phyloP scores from a whole-genome alignment of 176 grass and related monocot genomes.

The Stipa capillata region DNA sequence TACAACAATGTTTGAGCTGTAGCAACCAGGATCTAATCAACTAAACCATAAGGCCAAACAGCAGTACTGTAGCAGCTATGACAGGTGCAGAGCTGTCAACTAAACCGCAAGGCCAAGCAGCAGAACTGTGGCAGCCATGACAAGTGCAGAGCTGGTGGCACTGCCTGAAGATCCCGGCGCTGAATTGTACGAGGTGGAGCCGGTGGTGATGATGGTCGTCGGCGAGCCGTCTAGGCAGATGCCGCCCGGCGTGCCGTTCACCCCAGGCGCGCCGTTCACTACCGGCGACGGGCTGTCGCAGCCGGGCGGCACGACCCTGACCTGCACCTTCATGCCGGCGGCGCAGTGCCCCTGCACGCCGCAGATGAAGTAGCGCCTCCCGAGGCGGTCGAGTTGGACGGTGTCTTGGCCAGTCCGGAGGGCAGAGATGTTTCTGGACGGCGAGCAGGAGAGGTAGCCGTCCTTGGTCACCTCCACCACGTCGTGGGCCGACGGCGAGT shows the following conservation, averaged over 20 bases:
- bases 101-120: background rate
- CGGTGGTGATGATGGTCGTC: background rate
- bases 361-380: conserved; percentile 19
- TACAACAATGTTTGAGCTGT: background rate
- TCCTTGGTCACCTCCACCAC: conserved; percentile 27
- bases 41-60: background rate
- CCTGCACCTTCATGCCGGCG: conserved; percentile 22
- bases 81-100: background rate
- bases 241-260: background rate
- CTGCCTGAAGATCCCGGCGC: background rate
- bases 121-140: background rate
- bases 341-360: conserved; percentile 6
- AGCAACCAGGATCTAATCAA: background rate
- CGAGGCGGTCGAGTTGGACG: background rate
- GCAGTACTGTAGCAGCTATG: background rate
- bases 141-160: background rate
- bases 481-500: conserved; percentile 19
- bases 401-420: background rate
- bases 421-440: background rate
- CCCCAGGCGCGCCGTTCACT: background rate
- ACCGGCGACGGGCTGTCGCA: background rate
- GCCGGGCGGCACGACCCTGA: background rate
- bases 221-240: background rate
- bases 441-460: conserved; percentile 12
- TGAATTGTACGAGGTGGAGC: background rate